Evolutionary conservation across 495 filamentous ascomycete species (phyloP).

Genomic region (Bacidia rubella): DNA sequence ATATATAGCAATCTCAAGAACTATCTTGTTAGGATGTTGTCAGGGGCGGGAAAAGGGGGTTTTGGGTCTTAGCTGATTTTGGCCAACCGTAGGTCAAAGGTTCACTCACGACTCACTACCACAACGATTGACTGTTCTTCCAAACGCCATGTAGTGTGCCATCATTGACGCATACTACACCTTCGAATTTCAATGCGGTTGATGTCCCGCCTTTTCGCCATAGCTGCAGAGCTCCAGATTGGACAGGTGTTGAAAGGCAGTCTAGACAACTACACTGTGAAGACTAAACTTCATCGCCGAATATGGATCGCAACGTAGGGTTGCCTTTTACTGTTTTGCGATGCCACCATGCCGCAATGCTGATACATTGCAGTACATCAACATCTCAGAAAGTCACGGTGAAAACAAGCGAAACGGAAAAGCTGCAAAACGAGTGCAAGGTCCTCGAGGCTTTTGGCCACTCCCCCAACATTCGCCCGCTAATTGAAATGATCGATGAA

Average conservation of each 20-base stretch:
- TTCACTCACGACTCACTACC: too few relatives aligned
- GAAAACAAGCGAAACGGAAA: neutral
- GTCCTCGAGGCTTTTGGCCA: neutral
- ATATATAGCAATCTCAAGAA: too few relatives aligned
- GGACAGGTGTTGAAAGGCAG: neutral
- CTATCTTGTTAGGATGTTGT: too few relatives aligned
- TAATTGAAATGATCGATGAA: conserved; percentile 13
- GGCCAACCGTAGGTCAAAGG: too few relatives aligned
- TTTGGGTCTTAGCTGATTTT: too few relatives aligned
- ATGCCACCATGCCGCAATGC: neutral
- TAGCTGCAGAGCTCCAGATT: neutral
- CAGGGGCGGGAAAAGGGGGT: too few relatives aligned
- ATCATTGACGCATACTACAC: too few relatives aligned
- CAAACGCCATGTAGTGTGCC: too few relatives aligned
- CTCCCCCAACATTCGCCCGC: neutral
- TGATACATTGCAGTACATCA: neutral
- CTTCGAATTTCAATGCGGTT: conserved; percentile 3
- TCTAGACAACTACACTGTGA: neutral
- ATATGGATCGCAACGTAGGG: neutral
- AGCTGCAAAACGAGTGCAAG: conserved; percentile 3
- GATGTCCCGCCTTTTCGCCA: neutral
- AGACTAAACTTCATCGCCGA: neutral
- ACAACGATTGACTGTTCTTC: too few relatives aligned
- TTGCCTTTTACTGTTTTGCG: neutral
- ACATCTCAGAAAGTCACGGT: neutral